These are phyloP conservation scores for Trichoderma atrobrunneum DNA, from an alignment of 2,329 filamentous ascomycete species.

Conservation along the genomic window DNA sequence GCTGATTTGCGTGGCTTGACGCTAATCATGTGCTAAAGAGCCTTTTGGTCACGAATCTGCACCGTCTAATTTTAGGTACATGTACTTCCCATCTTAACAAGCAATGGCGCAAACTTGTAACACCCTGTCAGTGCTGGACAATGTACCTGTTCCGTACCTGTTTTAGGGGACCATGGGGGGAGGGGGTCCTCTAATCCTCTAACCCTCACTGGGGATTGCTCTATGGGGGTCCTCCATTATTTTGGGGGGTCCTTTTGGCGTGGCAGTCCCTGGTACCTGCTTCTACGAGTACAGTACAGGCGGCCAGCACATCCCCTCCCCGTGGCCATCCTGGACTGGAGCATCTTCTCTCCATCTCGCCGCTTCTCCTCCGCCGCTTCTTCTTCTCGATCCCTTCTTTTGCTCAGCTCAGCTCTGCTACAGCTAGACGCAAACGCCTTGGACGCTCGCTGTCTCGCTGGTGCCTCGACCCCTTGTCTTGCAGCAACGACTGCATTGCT, in stretches of 20 bases:
- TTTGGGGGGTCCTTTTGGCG: conserved; percentile 1
- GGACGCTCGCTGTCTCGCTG: conserved; percentile 4
- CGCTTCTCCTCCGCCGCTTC: not conserved
- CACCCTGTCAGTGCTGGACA: not conserved
- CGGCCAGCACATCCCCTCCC: conserved; percentile 14
- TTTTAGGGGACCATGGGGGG: conserved; percentile 13
- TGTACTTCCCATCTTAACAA: conserved; percentile 13
- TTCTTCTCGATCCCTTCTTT: not conserved
- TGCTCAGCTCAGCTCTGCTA: not conserved
- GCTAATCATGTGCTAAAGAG: conserved; percentile 10
- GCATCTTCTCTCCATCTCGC: conserved; percentile 10
- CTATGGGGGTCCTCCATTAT: not conserved
- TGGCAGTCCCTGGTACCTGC: conserved; percentile 20
- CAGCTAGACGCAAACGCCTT: not conserved
- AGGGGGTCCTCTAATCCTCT: not conserved
- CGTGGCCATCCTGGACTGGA: not conserved
- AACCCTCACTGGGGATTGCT: not conserved
- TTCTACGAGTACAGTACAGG: not conserved
- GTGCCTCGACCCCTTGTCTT: conserved; percentile 7
- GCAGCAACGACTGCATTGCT: conserved; percentile 7
- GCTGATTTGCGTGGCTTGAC: conserved; percentile 3
- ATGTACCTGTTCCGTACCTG: not conserved
- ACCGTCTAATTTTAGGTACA: conserved; percentile 16
- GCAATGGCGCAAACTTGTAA: conserved; percentile 5
- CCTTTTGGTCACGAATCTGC: not conserved